phyloP scores from a whole-genome alignment of 148 eudicot genomes.

The Arctostaphylos glauca region DNA sequence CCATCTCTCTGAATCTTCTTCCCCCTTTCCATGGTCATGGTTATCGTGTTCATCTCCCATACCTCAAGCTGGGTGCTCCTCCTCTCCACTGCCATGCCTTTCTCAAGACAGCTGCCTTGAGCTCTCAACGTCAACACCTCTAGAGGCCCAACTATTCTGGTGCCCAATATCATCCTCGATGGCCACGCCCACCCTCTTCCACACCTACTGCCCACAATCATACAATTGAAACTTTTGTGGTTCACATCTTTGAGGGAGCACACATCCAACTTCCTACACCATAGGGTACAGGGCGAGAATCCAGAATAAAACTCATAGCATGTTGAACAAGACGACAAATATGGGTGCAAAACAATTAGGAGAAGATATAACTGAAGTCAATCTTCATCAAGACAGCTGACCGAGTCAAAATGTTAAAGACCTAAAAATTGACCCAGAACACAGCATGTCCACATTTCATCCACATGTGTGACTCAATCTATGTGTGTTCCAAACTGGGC shows the following conservation, averaged over 20 bases:
- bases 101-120: neutral
- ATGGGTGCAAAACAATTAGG: neutral
- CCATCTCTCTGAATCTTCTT: neutral
- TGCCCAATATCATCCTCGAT: no score
- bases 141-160: no score
- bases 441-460: slow-evolving; percentile 1
- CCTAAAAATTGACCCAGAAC: neutral
- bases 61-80: neutral
- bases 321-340: neutral
- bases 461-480: neutral
- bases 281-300: neutral
- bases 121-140: no score
- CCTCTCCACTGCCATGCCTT: neutral
- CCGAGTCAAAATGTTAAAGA: neutral
- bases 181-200: neutral
- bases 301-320: neutral
- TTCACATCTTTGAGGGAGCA: neutral
- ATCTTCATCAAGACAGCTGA: no score
- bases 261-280: neutral
- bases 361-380: neutral
- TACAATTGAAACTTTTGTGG: neutral
- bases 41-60: neutral
- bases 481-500: neutral
- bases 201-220: neutral
- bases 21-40: neutral